Evolutionary conservation across 805 yeast genomes (phyloP).

Genomic region (Cyberlindnera galapagoensis): DNA sequence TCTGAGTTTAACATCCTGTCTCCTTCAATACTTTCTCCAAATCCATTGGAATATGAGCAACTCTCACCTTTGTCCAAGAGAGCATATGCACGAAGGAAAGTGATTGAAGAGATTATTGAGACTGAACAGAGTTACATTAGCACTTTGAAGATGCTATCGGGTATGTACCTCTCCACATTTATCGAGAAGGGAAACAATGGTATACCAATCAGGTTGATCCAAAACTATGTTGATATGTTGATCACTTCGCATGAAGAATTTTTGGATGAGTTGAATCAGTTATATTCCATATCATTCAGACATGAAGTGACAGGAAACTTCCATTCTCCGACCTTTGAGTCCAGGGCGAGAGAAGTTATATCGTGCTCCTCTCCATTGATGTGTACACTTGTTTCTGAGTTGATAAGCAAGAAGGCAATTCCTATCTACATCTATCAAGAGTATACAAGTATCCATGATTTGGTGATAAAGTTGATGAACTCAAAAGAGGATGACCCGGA

Average conservation of each 20-base stretch:
- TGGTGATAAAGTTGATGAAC: conserved; percentile 28
- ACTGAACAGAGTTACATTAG: conserved; percentile 44
- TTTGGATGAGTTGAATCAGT: conserved; percentile 20
- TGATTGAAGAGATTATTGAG: conserved; percentile 40
- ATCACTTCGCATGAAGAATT: conserved; percentile 28
- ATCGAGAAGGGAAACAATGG: conserved; percentile 25
- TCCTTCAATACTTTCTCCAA: conserved; percentile 16
- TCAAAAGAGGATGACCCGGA: conserved; percentile 23
- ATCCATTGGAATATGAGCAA: conserved; percentile 5
- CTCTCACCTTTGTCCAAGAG: conserved; percentile 15
- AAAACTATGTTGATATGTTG: conserved; percentile 25
- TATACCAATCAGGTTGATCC: conserved; percentile 30
- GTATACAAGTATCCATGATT: conserved; percentile 29
- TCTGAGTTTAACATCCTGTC: conserved; percentile 15
- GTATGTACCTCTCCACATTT: conserved; percentile 37
- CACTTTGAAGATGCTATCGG: conserved; percentile 36
- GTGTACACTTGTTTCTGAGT: conserved; percentile 19
- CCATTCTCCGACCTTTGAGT: not conserved
- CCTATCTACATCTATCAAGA: conserved; percentile 27
- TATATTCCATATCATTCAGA: conserved; percentile 6
- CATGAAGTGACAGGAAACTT: not conserved
- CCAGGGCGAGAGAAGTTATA: conserved; percentile 1
- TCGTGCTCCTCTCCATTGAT: conserved; percentile 17
- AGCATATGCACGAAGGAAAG: conserved; percentile 20
- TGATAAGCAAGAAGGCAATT: conserved; percentile 22